phyloP scores from a whole-genome alignment of 345 rosid species.

The Citrus medica region DNA sequence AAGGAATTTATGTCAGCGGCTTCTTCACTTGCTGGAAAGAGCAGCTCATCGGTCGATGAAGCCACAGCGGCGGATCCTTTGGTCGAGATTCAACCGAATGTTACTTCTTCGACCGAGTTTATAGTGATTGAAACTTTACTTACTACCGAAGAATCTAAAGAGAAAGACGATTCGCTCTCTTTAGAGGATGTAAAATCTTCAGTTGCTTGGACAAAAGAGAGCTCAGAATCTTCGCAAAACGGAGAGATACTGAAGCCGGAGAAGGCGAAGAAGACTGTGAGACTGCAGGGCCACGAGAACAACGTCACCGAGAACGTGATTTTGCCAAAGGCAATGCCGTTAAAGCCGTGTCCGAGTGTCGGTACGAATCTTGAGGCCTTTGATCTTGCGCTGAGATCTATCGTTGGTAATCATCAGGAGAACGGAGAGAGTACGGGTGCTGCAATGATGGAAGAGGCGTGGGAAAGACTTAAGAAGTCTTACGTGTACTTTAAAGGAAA shows the following conservation, averaged over 20 bases:
- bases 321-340: neutral
- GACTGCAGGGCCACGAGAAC: slow-evolving; percentile 7
- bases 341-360: slow-evolving; percentile 38
- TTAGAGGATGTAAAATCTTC: neutral
- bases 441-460: slow-evolving; percentile 50
- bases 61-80: neutral
- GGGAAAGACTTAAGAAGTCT: slow-evolving; percentile 42
- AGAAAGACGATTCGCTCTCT: neutral
- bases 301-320: slow-evolving; percentile 1
- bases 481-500: slow-evolving; percentile 33
- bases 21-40: neutral
- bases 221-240: neutral
- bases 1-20: slow-evolving; percentile 2
- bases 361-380: slow-evolving; percentile 25
- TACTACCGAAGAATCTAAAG: neutral
- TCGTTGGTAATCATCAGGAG: slow-evolving; percentile 7
- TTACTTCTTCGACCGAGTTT: neutral
- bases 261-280: slow-evolving; percentile 16
- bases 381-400: slow-evolving; percentile 15
- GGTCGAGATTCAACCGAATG: neutral
- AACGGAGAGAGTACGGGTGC: slow-evolving; percentile 18
- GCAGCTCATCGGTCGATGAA: neutral
- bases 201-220: neutral
- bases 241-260: slow-evolving; percentile 13
- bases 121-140: neutral